Base-by-base conservation (phyloP, 2,329 filamentous ascomycete species). In the Hymenoscyphus infarciens region DNA sequence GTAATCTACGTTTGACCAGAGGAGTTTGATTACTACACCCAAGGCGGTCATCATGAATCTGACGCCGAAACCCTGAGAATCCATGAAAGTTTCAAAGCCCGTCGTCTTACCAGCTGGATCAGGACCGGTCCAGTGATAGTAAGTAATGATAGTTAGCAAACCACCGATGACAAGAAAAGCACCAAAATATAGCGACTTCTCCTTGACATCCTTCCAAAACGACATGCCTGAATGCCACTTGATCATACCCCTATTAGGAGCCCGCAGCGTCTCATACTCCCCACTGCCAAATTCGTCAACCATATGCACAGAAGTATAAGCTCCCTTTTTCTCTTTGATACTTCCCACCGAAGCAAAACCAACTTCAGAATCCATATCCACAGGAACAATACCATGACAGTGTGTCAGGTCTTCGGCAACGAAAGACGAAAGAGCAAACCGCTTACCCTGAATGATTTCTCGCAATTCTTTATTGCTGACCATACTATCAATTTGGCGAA, bases 1-100 rank as follows among this genome's bases (percentile, higher is more conserved):
- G 56, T 70, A 64, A 54, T 80, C 79, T 4, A 80, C 73, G 1
- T 73, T 72, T 13, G 76, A 71, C 78, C 77, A 80, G 56, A 75
- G 74, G 33, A 80, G 75, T 1, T 77, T 74, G 33, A 77, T 73
- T 3, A 74, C 61, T 3, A 79, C 74, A 55, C 77, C 78, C 1
- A 78, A 61, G 5, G 70, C 64, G 1, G 77, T 77, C 62, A 79
- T 78, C 13, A 80, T 66, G 39, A 79, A 77, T 10, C 74, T 69
- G 2, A 77, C 74, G 0, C 77, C 77, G 42, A 80, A 79, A 2
- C 70, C 71, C 63, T 78, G 74, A n/a, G 74, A 72, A 54, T 77
- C 75, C 70, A 80, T 71, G 62, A 75, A 73, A 22, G 67, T 66
- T 61, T 79, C 77, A 38, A 80, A 80, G 3, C 68, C 64, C 1